A percentile compares a stretch with the other conserved stretches of the same genome.
These are phyloP conservation scores for Tulasnella sp. DNA, from an alignment of 768 basidiomycete species.

Conservation along the genomic window DNA sequence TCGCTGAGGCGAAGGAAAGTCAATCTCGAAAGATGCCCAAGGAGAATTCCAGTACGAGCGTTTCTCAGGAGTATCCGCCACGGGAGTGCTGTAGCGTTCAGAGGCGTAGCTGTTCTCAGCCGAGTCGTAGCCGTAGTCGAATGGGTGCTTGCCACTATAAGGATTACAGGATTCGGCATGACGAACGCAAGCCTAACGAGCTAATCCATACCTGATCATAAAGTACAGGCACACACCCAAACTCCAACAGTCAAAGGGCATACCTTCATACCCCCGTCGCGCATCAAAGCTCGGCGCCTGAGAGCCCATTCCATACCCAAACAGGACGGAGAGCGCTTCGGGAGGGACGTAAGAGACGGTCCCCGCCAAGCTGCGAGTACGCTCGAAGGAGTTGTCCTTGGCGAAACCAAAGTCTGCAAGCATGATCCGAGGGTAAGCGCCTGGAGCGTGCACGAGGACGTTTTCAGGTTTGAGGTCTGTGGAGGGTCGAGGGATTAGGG, in stretches of 20 bases:
- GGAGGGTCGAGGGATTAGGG: neutral
- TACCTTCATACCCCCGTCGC: constrained; percentile 16
- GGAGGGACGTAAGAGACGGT: constrained; percentile 83
- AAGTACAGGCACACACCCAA: constrained; percentile 75
- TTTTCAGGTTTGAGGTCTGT: constrained; percentile 61
- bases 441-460: constrained; percentile 71
- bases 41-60: neutral
- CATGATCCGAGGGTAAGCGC: constrained; percentile 76
- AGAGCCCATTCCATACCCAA: neutral
- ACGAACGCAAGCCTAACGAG: neutral
- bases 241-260: constrained; percentile 69
- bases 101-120: constrained; percentile 2
- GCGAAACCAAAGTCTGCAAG: constrained; percentile 87
- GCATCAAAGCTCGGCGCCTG: neutral
- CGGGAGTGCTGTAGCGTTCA: neutral
- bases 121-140: constrained; percentile 52
- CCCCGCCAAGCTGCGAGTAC: constrained; percentile 59
- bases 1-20: neutral
- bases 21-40: neutral
- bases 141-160: constrained; percentile 67
- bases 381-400: constrained; percentile 70
- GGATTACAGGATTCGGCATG: neutral
- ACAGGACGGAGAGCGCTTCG: constrained; percentile 71
- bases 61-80: neutral
- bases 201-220: constrained; percentile 63